These are phyloP conservation scores for Calendula officinalis DNA, from an alignment of 129 eudicot genomes.

Conservation along the genomic window DNA sequence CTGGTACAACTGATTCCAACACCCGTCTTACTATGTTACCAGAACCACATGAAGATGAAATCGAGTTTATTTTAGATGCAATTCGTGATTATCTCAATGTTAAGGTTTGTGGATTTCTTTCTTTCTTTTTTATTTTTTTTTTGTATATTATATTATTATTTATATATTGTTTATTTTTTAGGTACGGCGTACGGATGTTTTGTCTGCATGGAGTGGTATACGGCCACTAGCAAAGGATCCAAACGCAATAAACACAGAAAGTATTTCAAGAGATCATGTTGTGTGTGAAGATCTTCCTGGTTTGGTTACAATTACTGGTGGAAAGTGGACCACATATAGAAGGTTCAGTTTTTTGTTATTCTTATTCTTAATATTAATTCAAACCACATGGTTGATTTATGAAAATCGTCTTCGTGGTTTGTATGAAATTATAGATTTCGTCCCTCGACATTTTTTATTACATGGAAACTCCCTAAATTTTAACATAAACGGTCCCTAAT, in stretches of 20 bases:
- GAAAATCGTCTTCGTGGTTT: too few species aligned
- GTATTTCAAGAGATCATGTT: constrained; percentile 87
- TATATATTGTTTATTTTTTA: constrained; percentile 23
- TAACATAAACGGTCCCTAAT: too few species aligned
- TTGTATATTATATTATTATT: too few species aligned
- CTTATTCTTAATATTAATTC: not conserved
- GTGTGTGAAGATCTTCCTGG: constrained; percentile 84
- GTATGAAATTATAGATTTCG: too few species aligned
- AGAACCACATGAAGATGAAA: constrained; percentile 91
- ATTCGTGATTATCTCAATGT: constrained; percentile 78
- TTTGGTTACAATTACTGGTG: constrained; percentile 90
- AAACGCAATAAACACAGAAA: constrained; percentile 73
- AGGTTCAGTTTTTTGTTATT: constrained; percentile 34
- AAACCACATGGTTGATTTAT: not conserved
- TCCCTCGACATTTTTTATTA: too few species aligned
- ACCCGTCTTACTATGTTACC: constrained; percentile 80
- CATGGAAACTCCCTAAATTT: too few species aligned
- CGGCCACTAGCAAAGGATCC: constrained; percentile 87
- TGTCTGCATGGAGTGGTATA: constrained; percentile 97
- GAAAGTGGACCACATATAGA: constrained; percentile 98
- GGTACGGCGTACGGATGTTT: constrained; percentile 82
- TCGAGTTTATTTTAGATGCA: constrained; percentile 77
- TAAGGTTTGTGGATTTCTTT: constrained; percentile 48
- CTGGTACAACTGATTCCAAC: constrained; percentile 85
- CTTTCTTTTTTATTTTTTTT: not conserved